Evolutionary conservation across 2,329 filamentous ascomycete genomes (phyloP).

Genomic region (Diatrype stigma): DNA sequence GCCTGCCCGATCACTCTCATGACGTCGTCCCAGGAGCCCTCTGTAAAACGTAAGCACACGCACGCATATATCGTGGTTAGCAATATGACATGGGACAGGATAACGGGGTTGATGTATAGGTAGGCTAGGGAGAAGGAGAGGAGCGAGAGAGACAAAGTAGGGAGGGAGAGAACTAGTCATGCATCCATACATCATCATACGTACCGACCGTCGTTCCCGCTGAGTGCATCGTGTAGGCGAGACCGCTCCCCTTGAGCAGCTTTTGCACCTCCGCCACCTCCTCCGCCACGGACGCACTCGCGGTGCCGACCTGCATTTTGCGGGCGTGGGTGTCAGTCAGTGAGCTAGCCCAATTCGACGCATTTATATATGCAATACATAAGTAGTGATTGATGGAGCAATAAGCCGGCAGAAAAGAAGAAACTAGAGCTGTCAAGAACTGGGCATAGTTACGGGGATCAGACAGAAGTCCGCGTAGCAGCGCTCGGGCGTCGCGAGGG

Average conservation of each 20-base stretch:
- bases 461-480: conserved; percentile 91
- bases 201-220: conserved; percentile 88
- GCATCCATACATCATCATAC: conserved; percentile 29
- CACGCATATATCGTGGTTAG: conserved; percentile 1
- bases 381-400: background rate
- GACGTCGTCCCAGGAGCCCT: conserved; percentile 87
- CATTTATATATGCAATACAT: background rate
- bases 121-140: background rate
- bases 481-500: conserved; percentile 60
- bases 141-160: background rate
- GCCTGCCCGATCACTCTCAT: conserved; percentile 83
- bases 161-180: background rate
- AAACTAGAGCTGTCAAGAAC: too few relatives aligned
- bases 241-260: conserved; percentile 72
- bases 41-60: too few relatives aligned
- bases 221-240: conserved; percentile 86
- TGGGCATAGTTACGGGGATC: conserved; percentile 59
- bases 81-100: too few relatives aligned
- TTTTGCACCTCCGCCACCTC: conserved; percentile 88
- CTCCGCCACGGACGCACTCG: conserved; percentile 67
- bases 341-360: too few relatives aligned
- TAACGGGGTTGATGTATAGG: too few relatives aligned
- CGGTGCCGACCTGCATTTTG: conserved; percentile 68
- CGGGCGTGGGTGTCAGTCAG: background rate
- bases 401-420: background rate